Evolutionary conservation across 179 eudicot genomes (phyloP).

Genomic region (Spinacia oleracea): DNA sequence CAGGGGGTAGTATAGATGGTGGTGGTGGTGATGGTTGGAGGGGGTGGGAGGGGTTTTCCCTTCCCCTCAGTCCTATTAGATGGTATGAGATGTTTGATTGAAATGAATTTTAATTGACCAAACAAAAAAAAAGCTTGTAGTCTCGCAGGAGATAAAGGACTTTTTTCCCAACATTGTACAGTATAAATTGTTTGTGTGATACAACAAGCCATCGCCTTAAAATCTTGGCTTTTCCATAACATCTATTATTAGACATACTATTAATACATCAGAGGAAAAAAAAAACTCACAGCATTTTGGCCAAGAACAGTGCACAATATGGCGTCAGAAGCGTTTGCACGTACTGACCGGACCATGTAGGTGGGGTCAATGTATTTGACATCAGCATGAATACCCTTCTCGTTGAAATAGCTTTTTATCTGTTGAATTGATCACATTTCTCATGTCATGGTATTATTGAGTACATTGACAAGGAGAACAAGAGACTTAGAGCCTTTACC

Average conservation of each 20-base stretch:
- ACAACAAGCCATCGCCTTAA: background rate
- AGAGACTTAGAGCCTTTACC: background rate
- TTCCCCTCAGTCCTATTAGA: too few species aligned
- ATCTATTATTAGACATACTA: background rate
- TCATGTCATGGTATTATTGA: background rate
- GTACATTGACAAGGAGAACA: background rate
- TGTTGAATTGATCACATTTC: constrained; percentile 21
- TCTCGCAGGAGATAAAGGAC: background rate
- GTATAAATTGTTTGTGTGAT: background rate
- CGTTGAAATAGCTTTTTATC: constrained; percentile 43
- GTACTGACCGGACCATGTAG: constrained; percentile 51
- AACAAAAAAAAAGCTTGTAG: too few species aligned
- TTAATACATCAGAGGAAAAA: background rate
- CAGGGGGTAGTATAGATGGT: too few species aligned
- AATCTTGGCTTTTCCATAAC: background rate
- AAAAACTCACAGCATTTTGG: constrained; percentile 45
- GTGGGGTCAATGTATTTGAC: constrained; percentile 52
- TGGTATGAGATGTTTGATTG: too few species aligned
- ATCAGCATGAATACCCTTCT: constrained; percentile 43
- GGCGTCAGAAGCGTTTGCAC: constrained; percentile 54
- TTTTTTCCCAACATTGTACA: background rate
- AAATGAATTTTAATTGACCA: too few species aligned
- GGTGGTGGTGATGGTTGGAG: too few species aligned
- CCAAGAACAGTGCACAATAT: constrained; percentile 54
- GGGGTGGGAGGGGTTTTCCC: too few species aligned